Base-by-base conservation (phyloP, 75 land plant genomes). In the Ceratopteris richardii region DNA sequence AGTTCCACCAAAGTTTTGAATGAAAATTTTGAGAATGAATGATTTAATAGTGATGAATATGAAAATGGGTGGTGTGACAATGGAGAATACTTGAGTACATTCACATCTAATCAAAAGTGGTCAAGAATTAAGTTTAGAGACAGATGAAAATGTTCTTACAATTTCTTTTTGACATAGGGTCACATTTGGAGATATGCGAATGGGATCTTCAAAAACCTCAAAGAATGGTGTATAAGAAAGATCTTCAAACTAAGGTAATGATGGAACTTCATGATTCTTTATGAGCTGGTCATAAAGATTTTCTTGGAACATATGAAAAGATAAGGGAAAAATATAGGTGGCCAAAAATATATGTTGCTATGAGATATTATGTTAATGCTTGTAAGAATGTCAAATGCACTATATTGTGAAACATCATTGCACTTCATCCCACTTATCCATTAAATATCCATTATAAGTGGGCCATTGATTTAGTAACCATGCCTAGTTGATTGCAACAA, bases 371-470 rank as follows among this genome's bases (percentile, higher is more conserved):
- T 21, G 50, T 46, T 2, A 17, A 46, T 2, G 17, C 50, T 2
- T 46, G 22, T 21, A 14, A 5, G 50, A 5, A 46, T 54, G 56
- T 54, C 23, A 54, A 26, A 16, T 9, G 3, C 23, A 22, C 16
- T 54, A 7, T 2, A 54, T 16, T 30, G 31, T 54, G 18, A 7
- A 25, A 17, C 56, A 54, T 54, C 29, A 25, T 23, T 26, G 56
- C 6, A 4, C 9, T 54, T 2, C 29, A 30, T 10, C 56, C 27
- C 4, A 54, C 56, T 28, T 54, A 28, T 26, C 56, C 56, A 23
- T 26, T 54, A 25, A 25, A 7, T 21, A 2, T 54, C 2, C 56
- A 54, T 26, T 54, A 54, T 23, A 54, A 54, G 27, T 22, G 56
- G 56, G 27, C 23, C 3, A 10, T 54, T 17, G 56, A 54, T 26